Conservation (phyloP, 83 land plant species). For the Picea engelmannii region DNA sequence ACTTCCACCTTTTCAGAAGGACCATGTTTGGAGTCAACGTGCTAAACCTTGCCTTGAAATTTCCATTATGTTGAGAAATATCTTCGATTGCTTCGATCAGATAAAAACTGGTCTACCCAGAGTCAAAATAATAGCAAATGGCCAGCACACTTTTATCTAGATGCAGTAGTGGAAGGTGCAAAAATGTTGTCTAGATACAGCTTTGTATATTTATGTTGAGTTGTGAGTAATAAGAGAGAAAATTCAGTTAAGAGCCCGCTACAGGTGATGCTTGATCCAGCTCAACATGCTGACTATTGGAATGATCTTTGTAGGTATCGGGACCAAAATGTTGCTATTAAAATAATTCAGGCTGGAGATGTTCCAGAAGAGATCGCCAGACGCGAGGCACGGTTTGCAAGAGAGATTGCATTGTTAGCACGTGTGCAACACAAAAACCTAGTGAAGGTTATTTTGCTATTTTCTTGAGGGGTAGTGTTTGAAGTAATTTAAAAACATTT, state of each 20-base stretch:
- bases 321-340: constrained; percentile 82
- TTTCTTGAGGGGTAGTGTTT: neutral
- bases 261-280: neutral
- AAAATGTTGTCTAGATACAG: neutral
- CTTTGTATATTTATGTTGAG: neutral
- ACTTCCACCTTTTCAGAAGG: neutral
- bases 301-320: constrained; percentile 51
- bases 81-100: neutral
- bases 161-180: neutral
- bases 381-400: constrained; percentile 59
- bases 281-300: neutral
- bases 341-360: constrained; percentile 66
- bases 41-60: neutral
- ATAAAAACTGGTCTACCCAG: neutral
- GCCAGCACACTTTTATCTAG: neutral
- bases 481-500: neutral
- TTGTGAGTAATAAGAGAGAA: neutral
- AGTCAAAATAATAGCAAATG: neutral
- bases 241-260: neutral
- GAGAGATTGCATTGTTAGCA: constrained; percentile 77
- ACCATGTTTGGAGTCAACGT: neutral
- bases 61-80: neutral
- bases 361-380: constrained; percentile 77
- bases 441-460: constrained; percentile 58
- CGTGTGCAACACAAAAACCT: constrained; percentile 87